phyloP scores from a whole-genome alignment of 352 stramenopile genomes.

The Globisporangium parvum region DNA sequence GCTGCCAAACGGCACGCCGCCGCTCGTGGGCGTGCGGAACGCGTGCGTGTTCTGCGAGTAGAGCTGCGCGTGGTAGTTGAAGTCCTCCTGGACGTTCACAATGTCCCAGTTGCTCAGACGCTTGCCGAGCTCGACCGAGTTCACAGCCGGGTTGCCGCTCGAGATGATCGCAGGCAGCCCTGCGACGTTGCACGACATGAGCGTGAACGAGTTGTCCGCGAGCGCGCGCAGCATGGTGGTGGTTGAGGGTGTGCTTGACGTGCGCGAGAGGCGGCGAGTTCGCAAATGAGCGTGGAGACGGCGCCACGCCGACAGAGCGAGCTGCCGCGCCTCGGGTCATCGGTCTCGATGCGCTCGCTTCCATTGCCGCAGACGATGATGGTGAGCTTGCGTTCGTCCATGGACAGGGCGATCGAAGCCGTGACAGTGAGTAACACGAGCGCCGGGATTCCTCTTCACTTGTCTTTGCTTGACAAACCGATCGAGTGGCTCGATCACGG shows the following conservation, averaged over 20 bases:
- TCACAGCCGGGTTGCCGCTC: slow-evolving; percentile 32
- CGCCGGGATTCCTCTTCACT: too few species aligned
- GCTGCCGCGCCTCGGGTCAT: too few species aligned
- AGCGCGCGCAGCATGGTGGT: slow-evolving; percentile 23
- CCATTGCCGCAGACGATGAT: background rate
- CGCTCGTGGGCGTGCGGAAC: slow-evolving; percentile 40
- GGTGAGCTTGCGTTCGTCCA: background rate
- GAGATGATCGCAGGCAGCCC: slow-evolving; percentile 36
- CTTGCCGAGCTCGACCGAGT: slow-evolving; percentile 41
- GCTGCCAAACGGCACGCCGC: slow-evolving; percentile 34
- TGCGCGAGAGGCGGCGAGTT: background rate
- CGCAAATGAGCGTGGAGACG: background rate
- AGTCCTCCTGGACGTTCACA: slow-evolving; percentile 36
- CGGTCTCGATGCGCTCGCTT: background rate
- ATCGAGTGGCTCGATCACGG: background rate
- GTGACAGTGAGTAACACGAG: too few species aligned
- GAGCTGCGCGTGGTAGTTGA: slow-evolving; percentile 37
- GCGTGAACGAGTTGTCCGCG: slow-evolving; percentile 31
- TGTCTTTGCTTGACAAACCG: background rate
- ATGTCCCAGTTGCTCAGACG: slow-evolving; percentile 30
- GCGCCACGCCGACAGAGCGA: background rate
- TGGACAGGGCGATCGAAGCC: too few species aligned
- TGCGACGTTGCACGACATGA: slow-evolving; percentile 42
- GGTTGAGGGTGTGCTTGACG: background rate
- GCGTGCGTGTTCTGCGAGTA: slow-evolving; percentile 34